These are phyloP conservation scores for Annulohypoxylon truncatum DNA, from an alignment of 2,329 filamentous ascomycete genomes.

Conservation along the genomic window DNA sequence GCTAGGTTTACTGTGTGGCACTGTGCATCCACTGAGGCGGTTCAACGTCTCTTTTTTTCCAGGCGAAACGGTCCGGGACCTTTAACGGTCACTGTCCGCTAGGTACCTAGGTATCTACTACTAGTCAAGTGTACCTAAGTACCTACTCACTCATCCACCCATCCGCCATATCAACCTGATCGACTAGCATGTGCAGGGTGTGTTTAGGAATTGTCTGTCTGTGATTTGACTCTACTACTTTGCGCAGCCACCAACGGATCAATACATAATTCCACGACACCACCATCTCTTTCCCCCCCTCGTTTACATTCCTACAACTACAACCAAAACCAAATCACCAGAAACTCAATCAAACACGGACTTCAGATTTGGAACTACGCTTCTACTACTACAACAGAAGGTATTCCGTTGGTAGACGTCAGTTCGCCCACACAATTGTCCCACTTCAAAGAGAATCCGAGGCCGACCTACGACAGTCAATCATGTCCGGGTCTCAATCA, in stretches of 20 bases:
- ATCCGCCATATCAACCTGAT: conserved; percentile 1
- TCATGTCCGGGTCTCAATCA: conserved; percentile 46
- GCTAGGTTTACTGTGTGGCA: conserved; percentile 18
- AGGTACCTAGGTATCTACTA: conserved; percentile 3
- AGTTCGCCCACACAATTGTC: conserved; percentile 4
- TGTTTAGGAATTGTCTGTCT: conserved; percentile 7
- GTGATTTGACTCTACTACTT: conserved; percentile 26
- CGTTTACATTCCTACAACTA: conserved; percentile 17
- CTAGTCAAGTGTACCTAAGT: neutral
- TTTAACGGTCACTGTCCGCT: neutral
- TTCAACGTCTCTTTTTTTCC: conserved; percentile 11
- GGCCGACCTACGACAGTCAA: conserved; percentile 16
- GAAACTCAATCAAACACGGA: neutral
- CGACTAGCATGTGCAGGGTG: conserved; percentile 13
- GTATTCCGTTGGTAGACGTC: neutral
- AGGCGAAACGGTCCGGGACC: conserved; percentile 29
- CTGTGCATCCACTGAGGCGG: conserved; percentile 32
- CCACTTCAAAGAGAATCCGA: conserved; percentile 1
- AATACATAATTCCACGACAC: conserved; percentile 37
- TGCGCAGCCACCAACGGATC: conserved; percentile 36
- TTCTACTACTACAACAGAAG: conserved; percentile 5
- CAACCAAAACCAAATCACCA: neutral
- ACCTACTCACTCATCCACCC: neutral
- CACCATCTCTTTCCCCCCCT: conserved; percentile 21
- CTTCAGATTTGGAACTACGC: neutral